phyloP scores from a whole-genome alignment of 805 yeast genomes.

The Metschnikowia cubensis region DNA sequence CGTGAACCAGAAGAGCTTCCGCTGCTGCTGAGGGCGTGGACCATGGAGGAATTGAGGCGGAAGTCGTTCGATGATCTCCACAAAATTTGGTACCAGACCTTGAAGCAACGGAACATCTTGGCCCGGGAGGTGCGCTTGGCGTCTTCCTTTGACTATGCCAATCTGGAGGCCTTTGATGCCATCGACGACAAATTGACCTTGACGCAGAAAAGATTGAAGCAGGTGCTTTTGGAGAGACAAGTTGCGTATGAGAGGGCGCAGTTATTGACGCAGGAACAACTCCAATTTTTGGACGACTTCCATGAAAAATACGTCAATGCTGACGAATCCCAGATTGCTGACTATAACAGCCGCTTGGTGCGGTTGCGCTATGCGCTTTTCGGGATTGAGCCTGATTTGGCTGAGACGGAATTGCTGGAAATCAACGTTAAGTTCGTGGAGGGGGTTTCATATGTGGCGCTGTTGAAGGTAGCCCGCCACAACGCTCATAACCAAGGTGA shows the following conservation, averaged over 20 bases:
- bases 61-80: conserved; percentile 92
- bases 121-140: conserved; percentile 70
- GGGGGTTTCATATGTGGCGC: conserved; percentile 69
- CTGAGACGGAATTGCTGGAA: conserved; percentile 57
- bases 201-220: conserved; percentile 60
- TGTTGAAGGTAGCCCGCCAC: conserved; percentile 52
- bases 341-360: conserved; percentile 62
- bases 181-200: conserved; percentile 36
- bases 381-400: conserved; percentile 72
- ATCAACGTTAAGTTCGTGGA: conserved; percentile 45
- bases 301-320: conserved; percentile 51
- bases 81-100: conserved; percentile 80
- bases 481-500: conserved; percentile 8
- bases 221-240: conserved; percentile 82
- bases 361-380: conserved; percentile 79
- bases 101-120: conserved; percentile 77
- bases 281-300: conserved; percentile 53
- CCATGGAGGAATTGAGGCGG: conserved; percentile 80
- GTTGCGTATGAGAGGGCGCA: conserved; percentile 61
- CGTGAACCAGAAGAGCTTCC: conserved; percentile 54
- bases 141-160: conserved; percentile 24
- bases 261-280: conserved; percentile 41
- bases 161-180: conserved; percentile 37
- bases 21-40: conserved; percentile 72
- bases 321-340: conserved; percentile 49